phyloP scores from a whole-genome alignment of 768 basidiomycete genomes.

The Russula olivacea region DNA sequence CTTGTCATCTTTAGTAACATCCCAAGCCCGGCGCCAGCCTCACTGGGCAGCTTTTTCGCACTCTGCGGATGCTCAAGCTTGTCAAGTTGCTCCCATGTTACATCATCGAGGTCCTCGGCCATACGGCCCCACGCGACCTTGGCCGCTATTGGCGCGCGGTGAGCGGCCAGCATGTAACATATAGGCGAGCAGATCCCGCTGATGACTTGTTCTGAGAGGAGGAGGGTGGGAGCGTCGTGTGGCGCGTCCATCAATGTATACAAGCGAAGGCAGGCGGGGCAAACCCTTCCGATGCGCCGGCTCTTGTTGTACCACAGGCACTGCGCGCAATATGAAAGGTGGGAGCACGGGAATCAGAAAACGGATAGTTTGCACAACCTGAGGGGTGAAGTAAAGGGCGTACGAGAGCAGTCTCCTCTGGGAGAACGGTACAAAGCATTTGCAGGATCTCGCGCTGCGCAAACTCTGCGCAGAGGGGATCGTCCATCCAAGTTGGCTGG shows the following conservation, averaged over 20 bases:
- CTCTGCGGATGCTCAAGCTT: conserved; percentile 25
- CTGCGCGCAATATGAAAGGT: conserved; percentile 39
- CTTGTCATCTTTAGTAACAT: conserved; percentile 74
- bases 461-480: conserved; percentile 70
- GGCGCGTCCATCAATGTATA: conserved; percentile 66
- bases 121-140: conserved; percentile 62
- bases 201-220: conserved; percentile 57
- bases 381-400: conserved; percentile 26
- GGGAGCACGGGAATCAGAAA: background rate
- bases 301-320: conserved; percentile 81
- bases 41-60: conserved; percentile 29
- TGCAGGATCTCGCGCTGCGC: conserved; percentile 68
- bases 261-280: conserved; percentile 69
- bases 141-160: conserved; percentile 57
- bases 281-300: conserved; percentile 60
- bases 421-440: conserved; percentile 63
- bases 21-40: conserved; percentile 42
- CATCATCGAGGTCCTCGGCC: conserved; percentile 63
- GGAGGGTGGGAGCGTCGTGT: conserved; percentile 43
- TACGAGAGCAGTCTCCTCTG: conserved; percentile 68
- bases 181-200: conserved; percentile 76
- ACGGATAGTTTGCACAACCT: background rate
- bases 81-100: conserved; percentile 59
- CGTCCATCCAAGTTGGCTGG: conserved; percentile 54
- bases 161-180: conserved; percentile 69